These are phyloP conservation scores for Xerocomus amazonicus DNA, from an alignment of 1,284 basidiomycete species.

Conservation along the genomic window DNA sequence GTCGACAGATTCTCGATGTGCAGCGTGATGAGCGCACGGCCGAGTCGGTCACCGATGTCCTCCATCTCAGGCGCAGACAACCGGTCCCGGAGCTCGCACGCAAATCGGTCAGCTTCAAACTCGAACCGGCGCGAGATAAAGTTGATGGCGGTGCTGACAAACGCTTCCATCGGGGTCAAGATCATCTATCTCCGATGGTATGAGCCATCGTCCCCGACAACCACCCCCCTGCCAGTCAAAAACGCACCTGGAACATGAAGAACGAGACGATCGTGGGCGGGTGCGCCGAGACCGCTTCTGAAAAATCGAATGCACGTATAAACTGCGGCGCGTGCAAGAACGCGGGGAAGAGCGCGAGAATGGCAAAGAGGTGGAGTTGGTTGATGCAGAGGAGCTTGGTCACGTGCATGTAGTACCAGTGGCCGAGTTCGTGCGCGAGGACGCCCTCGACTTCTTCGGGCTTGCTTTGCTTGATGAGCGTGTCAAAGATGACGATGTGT, in stretches of 20 bases:
- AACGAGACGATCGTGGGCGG: slow-evolving; percentile 89
- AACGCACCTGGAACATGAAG: slow-evolving; percentile 72
- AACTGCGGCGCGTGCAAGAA: slow-evolving; percentile 87
- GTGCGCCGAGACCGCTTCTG: slow-evolving; percentile 55
- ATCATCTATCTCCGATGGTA: slow-evolving; percentile 54
- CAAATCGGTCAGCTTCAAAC: neutral
- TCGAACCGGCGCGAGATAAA: neutral
- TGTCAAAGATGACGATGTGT: slow-evolving; percentile 97
- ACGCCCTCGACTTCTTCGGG: slow-evolving; percentile 91
- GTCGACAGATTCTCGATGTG: slow-evolving; percentile 90
- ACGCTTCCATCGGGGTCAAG: slow-evolving; percentile 76
- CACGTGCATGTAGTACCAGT: slow-evolving; percentile 91
- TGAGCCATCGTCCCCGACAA: neutral
- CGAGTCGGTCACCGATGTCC: slow-evolving; percentile 79
- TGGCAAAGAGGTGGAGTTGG: slow-evolving; percentile 84
- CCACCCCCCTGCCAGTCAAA: too few relatives aligned
- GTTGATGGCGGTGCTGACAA: slow-evolving; percentile 51
- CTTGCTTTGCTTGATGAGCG: slow-evolving; percentile 86
- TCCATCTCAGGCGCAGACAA: slow-evolving; percentile 48
- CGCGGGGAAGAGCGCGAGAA: slow-evolving; percentile 86
- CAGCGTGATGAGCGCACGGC: slow-evolving; percentile 73
- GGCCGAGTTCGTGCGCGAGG: slow-evolving; percentile 90
- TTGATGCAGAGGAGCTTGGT: slow-evolving; percentile 84
- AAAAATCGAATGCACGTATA: slow-evolving; percentile 85
- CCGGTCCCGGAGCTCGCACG: slow-evolving; percentile 50